Evolutionary conservation across 1,284 basidiomycete genomes (phyloP), one percentile per base, ranked within the genome.

Genomic region (Spongispora temasekensis): DNA sequence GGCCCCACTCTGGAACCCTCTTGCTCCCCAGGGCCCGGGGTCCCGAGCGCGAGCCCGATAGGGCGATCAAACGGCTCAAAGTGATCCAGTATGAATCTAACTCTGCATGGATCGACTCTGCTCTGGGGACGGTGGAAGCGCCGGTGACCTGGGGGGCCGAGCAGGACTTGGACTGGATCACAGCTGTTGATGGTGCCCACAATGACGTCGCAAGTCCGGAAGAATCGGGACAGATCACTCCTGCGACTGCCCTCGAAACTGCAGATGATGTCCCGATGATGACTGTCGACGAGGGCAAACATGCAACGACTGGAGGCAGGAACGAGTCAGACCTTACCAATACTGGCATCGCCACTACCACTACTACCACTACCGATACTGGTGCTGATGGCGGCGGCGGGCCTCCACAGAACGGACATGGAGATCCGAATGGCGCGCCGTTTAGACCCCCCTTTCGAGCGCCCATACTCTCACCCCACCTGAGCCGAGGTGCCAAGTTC

Each of bases 101-200:
- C 17, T 4, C 59, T 7, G 56, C 34, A 5, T 31, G 57, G 7
- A 55, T 71, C 27, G 72, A 71, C n/a, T 59, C 60, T 4, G 67
- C 71, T 1, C 71, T 71, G 9, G 72, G 59, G 32, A 71, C 72
- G 0, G 55, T 56, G 6, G 13, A 60, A 9, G 72, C 70, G 5
- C 58, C 68, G 4, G 51, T 71, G 27, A 27, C 40, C 54, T 71
- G 69, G 69, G 58, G 57, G 12, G 57, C 48, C 4, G 63, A 61
- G 51, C 5, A 56, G 28, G 55, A 71, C 32, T 35, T 56, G 9
- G 53, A 30, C 48, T 23, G 31, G 53, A 25, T 5, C 17, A 27
- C 17, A 3, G 25, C 9, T 17, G 25, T 48, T 25, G 58, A 64
- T 2, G 58, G n/a, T n/a, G n/a, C n/a, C n/a, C n/a, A n/a, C n/a